These are phyloP conservation scores for Pythium rhizo-oryzae DNA, from an alignment of 352 stramenopile species.

Conservation along the genomic window DNA sequence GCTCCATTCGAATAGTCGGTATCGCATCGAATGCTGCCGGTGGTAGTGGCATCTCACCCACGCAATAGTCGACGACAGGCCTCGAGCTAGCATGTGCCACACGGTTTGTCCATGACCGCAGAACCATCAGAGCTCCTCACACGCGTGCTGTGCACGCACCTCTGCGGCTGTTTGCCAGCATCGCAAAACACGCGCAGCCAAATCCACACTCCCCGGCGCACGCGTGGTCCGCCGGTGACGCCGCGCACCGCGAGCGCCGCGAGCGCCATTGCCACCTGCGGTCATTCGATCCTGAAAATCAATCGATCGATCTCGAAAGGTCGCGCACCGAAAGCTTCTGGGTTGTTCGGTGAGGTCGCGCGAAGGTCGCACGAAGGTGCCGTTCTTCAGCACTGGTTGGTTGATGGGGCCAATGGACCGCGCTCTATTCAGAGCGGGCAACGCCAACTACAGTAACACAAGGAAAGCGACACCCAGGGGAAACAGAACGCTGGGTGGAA, in stretches of 20 bases:
- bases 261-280: background rate
- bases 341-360: constrained; percentile 17
- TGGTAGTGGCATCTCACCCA: constrained; percentile 5
- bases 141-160: background rate
- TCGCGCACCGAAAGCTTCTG: constrained; percentile 9
- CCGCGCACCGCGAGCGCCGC: constrained; percentile 5
- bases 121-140: background rate
- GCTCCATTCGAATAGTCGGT: background rate
- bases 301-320: constrained; percentile 19
- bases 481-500: background rate
- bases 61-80: background rate
- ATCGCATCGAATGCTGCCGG: background rate
- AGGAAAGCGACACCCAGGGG: background rate
- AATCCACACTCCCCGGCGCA: background rate
- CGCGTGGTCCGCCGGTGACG: background rate
- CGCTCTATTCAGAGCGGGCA: constrained; percentile 27
- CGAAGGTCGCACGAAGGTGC: constrained; percentile 33
- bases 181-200: constrained; percentile 1
- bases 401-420: constrained; percentile 18
- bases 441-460: constrained; percentile 17
- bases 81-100: background rate
- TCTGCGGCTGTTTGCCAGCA: background rate
- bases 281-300: background rate
- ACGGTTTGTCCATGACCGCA: background rate
- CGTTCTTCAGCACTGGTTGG: constrained; percentile 28